A percentile compares a stretch with the other conserved stretches of the same genome.
phyloP scores from a whole-genome alignment of 2,329 filamentous ascomycete species.

The Penicillium glabrum region DNA sequence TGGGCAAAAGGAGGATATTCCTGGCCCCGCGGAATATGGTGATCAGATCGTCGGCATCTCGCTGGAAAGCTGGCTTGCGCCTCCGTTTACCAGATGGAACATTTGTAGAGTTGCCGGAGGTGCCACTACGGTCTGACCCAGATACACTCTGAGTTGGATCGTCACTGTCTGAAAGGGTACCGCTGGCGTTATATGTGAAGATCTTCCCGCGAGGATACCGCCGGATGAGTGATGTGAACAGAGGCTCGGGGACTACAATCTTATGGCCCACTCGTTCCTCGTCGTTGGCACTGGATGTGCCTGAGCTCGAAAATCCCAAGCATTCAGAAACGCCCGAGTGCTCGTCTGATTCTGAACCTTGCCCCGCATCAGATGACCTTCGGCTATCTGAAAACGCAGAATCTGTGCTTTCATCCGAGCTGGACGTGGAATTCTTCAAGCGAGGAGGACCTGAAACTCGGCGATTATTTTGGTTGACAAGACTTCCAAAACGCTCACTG shows the following conservation, averaged over 20 bases:
- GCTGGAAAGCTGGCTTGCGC: slow-evolving; percentile 12
- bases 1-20: slow-evolving; percentile 28
- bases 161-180: slow-evolving; percentile 27
- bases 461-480: slow-evolving; percentile 14
- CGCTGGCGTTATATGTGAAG: slow-evolving; percentile 24
- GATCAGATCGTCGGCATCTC: slow-evolving; percentile 21
- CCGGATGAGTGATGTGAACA: slow-evolving; percentile 21
- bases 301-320: slow-evolving; percentile 21
- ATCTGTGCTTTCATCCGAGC: slow-evolving; percentile 24
- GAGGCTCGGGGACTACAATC: slow-evolving; percentile 18
- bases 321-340: slow-evolving; percentile 3
- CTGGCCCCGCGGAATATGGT: slow-evolving; percentile 22
- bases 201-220: slow-evolving; percentile 30
- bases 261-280: not conserved
- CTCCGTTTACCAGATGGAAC: slow-evolving; percentile 13
- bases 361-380: not conserved
- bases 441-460: slow-evolving; percentile 4
- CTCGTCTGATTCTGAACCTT: not conserved
- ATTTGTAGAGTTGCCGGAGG: not conserved
- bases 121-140: not conserved
- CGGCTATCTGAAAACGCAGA: slow-evolving; percentile 1
- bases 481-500: slow-evolving; percentile 14
- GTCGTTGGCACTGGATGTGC: slow-evolving; percentile 15
- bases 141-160: not conserved
- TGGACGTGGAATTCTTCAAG: slow-evolving; percentile 2